Percentiles rank a stretch among this genome's conserved stretches.
Evolutionary conservation across 208 protist genomes (phyloP).

Genomic region (Trypanosoma scelopori): DNA sequence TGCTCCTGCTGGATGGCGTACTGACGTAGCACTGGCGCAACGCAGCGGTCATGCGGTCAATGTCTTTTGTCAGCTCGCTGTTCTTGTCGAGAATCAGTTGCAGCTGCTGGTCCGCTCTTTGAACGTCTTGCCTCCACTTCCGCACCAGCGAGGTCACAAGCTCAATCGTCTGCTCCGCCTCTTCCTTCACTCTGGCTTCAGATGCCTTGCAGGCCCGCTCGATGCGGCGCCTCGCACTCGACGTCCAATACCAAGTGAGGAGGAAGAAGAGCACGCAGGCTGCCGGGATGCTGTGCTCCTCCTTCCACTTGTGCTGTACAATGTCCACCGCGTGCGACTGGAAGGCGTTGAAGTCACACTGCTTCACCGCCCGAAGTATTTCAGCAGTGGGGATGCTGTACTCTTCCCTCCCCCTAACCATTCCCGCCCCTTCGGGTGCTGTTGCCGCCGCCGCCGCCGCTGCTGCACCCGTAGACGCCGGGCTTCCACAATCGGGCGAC

Average conservation of each 20-base stretch:
- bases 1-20: slow-evolving; percentile 19
- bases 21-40: slow-evolving; percentile 69
- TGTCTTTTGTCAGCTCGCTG: slow-evolving; percentile 71
- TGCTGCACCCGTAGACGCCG: neutral
- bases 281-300: slow-evolving; percentile 67
- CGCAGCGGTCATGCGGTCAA: slow-evolving; percentile 79
- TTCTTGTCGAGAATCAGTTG: slow-evolving; percentile 83
- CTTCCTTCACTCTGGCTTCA: slow-evolving; percentile 44
- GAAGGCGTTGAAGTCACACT: slow-evolving; percentile 58
- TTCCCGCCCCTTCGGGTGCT: neutral
- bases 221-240: slow-evolving; percentile 58
- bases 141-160: slow-evolving; percentile 46
- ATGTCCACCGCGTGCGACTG: slow-evolving; percentile 62
- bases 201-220: slow-evolving; percentile 51
- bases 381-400: slow-evolving; percentile 49
- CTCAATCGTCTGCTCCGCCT: slow-evolving; percentile 63
- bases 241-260: slow-evolving; percentile 73
- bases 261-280: slow-evolving; percentile 53
- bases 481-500: neutral
- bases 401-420: slow-evolving; percentile 6
- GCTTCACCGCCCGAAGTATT: slow-evolving; percentile 56
- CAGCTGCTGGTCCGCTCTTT: slow-evolving; percentile 61
- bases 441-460: neutral
- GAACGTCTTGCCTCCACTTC: slow-evolving; percentile 64
- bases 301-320: slow-evolving; percentile 65